Evolutionary conservation across 2,329 filamentous ascomycete genomes (phyloP).

Genomic region (Lithohypha guttulata): DNA sequence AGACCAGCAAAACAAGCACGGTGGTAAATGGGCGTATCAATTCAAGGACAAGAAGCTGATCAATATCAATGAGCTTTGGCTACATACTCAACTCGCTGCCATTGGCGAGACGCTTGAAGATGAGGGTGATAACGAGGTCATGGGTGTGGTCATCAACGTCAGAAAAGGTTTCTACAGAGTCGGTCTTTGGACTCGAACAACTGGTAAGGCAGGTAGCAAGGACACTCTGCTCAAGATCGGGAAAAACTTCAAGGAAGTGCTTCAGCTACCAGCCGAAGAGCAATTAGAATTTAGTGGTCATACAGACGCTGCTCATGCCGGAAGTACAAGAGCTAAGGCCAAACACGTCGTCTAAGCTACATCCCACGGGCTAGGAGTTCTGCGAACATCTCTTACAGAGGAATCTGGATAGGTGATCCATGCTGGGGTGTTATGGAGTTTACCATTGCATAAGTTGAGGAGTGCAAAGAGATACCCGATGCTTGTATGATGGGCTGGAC

Average conservation of each 20-base stretch:
- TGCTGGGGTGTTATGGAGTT: not conserved
- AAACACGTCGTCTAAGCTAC: constrained; percentile 67
- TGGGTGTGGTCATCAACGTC: constrained; percentile 98
- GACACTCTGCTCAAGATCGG: constrained; percentile 78
- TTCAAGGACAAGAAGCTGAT: constrained; percentile 92
- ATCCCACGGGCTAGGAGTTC: not conserved
- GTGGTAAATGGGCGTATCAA: constrained; percentile 96
- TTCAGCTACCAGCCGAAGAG: constrained; percentile 67
- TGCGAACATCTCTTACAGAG: not conserved
- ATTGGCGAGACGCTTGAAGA: constrained; percentile 97
- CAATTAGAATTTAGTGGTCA: constrained; percentile 91
- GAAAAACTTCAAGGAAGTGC: constrained; percentile 80
- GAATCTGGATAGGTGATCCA: not conserved
- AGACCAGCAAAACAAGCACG: constrained; percentile 96
- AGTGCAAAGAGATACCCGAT: constrained; percentile 3
- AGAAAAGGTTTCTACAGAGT: constrained; percentile 97
- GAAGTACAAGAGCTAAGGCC: constrained; percentile 89
- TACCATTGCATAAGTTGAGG: not conserved
- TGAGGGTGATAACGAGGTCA: constrained; percentile 80
- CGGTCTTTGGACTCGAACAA: constrained; percentile 92
- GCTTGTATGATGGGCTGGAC: no score
- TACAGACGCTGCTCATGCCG: constrained; percentile 83
- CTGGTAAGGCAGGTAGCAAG: constrained; percentile 80
- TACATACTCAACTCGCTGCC: constrained; percentile 90
- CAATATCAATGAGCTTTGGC: constrained; percentile 90